phyloP scores from a whole-genome alignment of 2,329 filamentous ascomycete genomes.

The Paraconiothyrium sp. region DNA sequence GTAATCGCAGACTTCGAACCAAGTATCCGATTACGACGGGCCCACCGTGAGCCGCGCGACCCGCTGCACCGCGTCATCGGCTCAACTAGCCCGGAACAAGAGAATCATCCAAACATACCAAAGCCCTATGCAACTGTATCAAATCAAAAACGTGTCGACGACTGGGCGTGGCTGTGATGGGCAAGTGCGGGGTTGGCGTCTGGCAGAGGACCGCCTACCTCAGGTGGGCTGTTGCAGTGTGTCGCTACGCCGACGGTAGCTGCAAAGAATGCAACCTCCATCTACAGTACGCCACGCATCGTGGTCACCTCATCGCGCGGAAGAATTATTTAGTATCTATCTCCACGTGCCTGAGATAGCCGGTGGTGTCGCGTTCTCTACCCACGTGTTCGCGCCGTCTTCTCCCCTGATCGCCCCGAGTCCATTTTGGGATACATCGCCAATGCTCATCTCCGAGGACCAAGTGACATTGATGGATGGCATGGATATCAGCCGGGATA shows the following conservation, averaged over 20 bases:
- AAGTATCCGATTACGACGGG: neutral
- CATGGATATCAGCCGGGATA: constrained; percentile 1
- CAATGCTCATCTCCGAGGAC: constrained; percentile 35
- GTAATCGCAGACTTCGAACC: neutral
- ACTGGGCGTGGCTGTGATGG: neutral
- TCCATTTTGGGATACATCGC: constrained; percentile 35
- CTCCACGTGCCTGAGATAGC: neutral
- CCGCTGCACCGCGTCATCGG: neutral
- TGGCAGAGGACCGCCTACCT: neutral
- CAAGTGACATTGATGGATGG: constrained; percentile 9
- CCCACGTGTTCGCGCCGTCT: constrained; percentile 28
- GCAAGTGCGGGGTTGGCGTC: neutral
- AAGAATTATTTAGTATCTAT: neutral
- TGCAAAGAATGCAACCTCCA: neutral
- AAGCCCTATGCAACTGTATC: neutral
- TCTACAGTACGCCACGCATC: neutral
- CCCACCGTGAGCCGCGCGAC: neutral
- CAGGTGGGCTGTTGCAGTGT: neutral
- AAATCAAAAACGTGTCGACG: neutral
- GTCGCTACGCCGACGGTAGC: neutral
- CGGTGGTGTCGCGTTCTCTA: constrained; percentile 4
- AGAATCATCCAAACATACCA: neutral
- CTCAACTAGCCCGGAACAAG: neutral
- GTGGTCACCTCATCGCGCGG: neutral
- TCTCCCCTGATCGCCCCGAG: constrained; percentile 20